Evolutionary conservation across 208 protist genomes (phyloP), one percentile per base, ranked within the genome.

Genomic region (Crithidia mellificae): DNA sequence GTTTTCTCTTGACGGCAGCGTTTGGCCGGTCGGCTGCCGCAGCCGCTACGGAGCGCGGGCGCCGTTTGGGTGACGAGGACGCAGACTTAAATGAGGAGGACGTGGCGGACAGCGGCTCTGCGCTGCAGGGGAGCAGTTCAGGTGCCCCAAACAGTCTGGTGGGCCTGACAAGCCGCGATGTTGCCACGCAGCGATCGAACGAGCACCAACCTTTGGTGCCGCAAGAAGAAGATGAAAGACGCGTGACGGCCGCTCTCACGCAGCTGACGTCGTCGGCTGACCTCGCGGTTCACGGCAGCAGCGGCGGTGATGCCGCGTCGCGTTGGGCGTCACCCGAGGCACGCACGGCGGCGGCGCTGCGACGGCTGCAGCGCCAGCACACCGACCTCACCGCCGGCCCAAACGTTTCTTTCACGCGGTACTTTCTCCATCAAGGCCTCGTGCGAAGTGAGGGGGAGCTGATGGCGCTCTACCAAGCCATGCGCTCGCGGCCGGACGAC

Each of bases 361-460:
- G 59, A 22, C 59, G 74, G 0, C 66, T 94, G 34, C 72, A 78
- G 43, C 73, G 55, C 12, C 59, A 67, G 14, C 83, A 84, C 17
- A 70, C 77, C 39, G 39, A 67, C 27, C 30, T 62, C 22, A 78
- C 70, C 5, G 73, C 83, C n/a, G 68, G 77, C 9, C 90, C 90
- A 20, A 93, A 88, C 61, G 55, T 74, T 2, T 91, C 90, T 47
- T 93, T 95, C 58, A 72, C 75, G 32, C 90, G 90, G 34, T 95
- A 92, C 72, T 92, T 93, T 56, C 38, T 90, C 15, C 77, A 69
- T 49, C 90, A 95, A 55, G 74, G 81, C 5, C 41, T 95, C 52
- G 90, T 95, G 49, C 27, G 62, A 0, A 68, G 74, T 46, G 87
- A 95, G 57, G 47, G 25, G 15, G 90, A 93, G 77, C 50, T 92